phyloP scores from a whole-genome alignment of 768 basidiomycete species.

The Gautieria morchelliformis region DNA sequence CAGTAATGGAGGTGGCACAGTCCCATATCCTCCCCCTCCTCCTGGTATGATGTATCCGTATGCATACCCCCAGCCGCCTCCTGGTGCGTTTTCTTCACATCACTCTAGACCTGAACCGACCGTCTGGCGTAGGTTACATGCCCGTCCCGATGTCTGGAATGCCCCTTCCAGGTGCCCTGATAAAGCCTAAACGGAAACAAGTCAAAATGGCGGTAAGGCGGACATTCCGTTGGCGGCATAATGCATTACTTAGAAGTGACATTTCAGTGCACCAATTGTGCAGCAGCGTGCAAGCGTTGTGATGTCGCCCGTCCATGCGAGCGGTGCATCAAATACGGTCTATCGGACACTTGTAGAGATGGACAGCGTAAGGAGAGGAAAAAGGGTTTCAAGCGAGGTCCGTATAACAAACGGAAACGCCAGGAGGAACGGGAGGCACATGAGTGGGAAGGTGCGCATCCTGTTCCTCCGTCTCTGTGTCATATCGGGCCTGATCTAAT shows the following conservation, averaged over 20 bases:
- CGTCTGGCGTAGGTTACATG: conserved; percentile 3
- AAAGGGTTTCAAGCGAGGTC: conserved; percentile 48
- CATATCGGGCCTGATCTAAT: neutral
- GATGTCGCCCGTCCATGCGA: conserved; percentile 54
- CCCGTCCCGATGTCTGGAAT: conserved; percentile 17
- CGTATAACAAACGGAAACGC: conserved; percentile 43
- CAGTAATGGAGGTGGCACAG: conserved; percentile 19
- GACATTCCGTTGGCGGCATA: neutral
- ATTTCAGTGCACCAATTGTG: conserved; percentile 45
- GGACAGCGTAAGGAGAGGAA: conserved; percentile 58
- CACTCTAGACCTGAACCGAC: neutral
- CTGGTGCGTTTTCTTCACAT: conserved; percentile 3
- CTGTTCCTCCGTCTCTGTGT: conserved; percentile 1
- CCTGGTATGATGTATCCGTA: conserved; percentile 27
- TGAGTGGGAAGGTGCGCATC: conserved; percentile 6
- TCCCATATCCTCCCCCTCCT: conserved; percentile 23
- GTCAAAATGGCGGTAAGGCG: conserved; percentile 50
- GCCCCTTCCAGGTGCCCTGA: conserved; percentile 17
- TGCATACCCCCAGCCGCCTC: conserved; percentile 29
- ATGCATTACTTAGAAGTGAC: neutral
- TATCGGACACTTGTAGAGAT: conserved; percentile 46
- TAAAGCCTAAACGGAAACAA: conserved; percentile 40
- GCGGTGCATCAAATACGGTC: conserved; percentile 54
- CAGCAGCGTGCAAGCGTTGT: conserved; percentile 47
- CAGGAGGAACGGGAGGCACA: conserved; percentile 16